These are phyloP conservation scores for Athelia sp. DNA, from an alignment of 1,284 basidiomycete species.

Conservation along the genomic window DNA sequence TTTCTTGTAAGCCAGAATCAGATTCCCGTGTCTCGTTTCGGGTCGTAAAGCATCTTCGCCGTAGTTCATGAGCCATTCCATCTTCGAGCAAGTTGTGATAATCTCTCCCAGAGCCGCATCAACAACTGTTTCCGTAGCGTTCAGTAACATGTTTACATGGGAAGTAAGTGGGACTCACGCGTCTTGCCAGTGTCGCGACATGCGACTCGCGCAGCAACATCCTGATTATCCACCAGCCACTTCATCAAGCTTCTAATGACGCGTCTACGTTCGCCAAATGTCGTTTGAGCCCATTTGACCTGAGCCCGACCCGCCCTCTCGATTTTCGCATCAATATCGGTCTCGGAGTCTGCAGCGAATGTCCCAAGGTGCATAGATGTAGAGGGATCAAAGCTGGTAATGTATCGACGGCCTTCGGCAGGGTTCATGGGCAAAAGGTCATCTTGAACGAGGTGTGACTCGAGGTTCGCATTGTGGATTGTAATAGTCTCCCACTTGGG, in stretches of 20 bases:
- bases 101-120: slow-evolving; percentile 91
- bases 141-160: slow-evolving; percentile 1
- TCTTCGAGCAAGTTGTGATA: slow-evolving; percentile 82
- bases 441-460: slow-evolving; percentile 55
- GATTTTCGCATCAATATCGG: slow-evolving; percentile 72
- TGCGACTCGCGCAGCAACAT: slow-evolving; percentile 82
- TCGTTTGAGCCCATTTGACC: slow-evolving; percentile 62
- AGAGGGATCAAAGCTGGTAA: slow-evolving; percentile 90
- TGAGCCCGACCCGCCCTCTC: slow-evolving; percentile 64
- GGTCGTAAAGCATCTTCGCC: slow-evolving; percentile 75
- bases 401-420: slow-evolving; percentile 55
- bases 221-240: slow-evolving; percentile 89
- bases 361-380: slow-evolving; percentile 78
- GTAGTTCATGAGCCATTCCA: slow-evolving; percentile 82
- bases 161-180: slow-evolving; percentile 43
- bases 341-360: slow-evolving; percentile 59
- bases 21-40: slow-evolving; percentile 65
- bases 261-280: slow-evolving; percentile 73
- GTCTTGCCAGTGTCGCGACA: slow-evolving; percentile 97
- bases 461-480: slow-evolving; percentile 53
- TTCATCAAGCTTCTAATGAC: slow-evolving; percentile 83
- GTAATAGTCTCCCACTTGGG: slow-evolving; percentile 52
- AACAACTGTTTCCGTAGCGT: slow-evolving; percentile 48
- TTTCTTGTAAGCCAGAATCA: slow-evolving; percentile 84
- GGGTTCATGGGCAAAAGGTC: slow-evolving; percentile 48